Evolutionary conservation across 371 early-diverging fungal genomes (phyloP).

Genomic region (Parasitella parasitica): DNA sequence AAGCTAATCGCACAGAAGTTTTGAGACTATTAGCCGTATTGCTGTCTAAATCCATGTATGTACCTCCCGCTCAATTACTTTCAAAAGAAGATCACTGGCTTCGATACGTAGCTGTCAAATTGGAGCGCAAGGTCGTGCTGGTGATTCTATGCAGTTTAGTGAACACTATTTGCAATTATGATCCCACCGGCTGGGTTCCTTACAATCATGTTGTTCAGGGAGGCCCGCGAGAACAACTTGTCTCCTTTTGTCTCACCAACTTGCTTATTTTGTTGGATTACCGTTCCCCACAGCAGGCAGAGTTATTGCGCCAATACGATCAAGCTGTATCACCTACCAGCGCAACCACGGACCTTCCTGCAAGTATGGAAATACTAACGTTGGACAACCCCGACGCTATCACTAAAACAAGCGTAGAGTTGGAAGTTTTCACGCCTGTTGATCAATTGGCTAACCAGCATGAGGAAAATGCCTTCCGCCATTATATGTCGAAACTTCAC

Average conservation of each 20-base stretch:
- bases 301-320: slow-evolving; percentile 20
- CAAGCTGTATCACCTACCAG: neutral
- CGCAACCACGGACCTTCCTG: slow-evolving; percentile 7
- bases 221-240: slow-evolving; percentile 71
- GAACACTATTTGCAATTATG: slow-evolving; percentile 78
- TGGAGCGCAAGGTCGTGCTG: slow-evolving; percentile 75
- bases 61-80: slow-evolving; percentile 60
- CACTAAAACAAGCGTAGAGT: slow-evolving; percentile 21
- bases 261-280: slow-evolving; percentile 75
- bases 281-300: slow-evolving; percentile 44
- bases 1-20: slow-evolving; percentile 72
- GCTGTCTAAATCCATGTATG: slow-evolving; percentile 80
- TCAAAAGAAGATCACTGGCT: slow-evolving; percentile 62
- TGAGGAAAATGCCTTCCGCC: slow-evolving; percentile 64
- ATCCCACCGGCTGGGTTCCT: slow-evolving; percentile 86
- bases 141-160: slow-evolving; percentile 79
- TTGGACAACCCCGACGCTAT: slow-evolving; percentile 22
- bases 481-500: slow-evolving; percentile 76
- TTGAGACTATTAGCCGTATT: slow-evolving; percentile 74
- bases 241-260: slow-evolving; percentile 65
- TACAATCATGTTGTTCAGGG: slow-evolving; percentile 80
- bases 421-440: slow-evolving; percentile 16
- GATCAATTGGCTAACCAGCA: neutral
- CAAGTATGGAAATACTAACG: slow-evolving; percentile 7
- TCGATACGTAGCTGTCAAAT: slow-evolving; percentile 53